Evolutionary conservation across 2,329 filamentous ascomycete species (phyloP), one percentile per base, ranked within the genome.

Genomic region (Fusarium xylarioides): DNA sequence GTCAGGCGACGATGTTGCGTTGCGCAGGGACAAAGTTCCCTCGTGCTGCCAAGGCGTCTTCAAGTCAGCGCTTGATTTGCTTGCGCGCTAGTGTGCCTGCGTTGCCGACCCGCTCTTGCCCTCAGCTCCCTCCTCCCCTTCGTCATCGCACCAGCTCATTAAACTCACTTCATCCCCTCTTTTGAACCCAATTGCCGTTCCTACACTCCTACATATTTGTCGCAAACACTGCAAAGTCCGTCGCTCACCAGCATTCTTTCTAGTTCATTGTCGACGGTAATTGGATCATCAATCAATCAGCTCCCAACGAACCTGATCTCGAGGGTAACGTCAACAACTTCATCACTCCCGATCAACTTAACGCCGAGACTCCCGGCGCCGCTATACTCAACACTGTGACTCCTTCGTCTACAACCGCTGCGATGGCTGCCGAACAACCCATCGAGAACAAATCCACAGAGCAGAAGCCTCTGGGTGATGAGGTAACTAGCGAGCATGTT

Each of bases 221-320:
- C 47, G 52, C 53, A 50, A 68, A 38, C 46, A 43, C 23, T 68
- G 10, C 10, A 49, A 63, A 67, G 58, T 34, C 53, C 46, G 44
- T 75, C 64, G 63, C 77, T 79, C 74, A 81, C 75, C 46, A 68
- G 66, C 49, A 40, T 73, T 47, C 66, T 46, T 55, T 75, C 46
- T 81, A 98, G 95, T 99, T 97, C 82, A 93, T 99, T 78, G 95
- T 98, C 75, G 94, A 99, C 88, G 94, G 93, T 76, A 90, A 89
- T 77, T 99, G 96, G 96, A 91, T 91, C 56, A 93, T 91, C 81
- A 95, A 98, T 83, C 90, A 91, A 77, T 90, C 91, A 66, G 92
- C 91, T 46, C 93, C 93, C 67, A 91, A 92, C 83, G 95, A 98
- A 84, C 90, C 90, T 79, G 95, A 98, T 86, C 88, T 89, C 74